These are phyloP conservation scores for Spathaspora passalidarum DNA, from an alignment of 805 yeast genomes.

Conservation along the genomic window DNA sequence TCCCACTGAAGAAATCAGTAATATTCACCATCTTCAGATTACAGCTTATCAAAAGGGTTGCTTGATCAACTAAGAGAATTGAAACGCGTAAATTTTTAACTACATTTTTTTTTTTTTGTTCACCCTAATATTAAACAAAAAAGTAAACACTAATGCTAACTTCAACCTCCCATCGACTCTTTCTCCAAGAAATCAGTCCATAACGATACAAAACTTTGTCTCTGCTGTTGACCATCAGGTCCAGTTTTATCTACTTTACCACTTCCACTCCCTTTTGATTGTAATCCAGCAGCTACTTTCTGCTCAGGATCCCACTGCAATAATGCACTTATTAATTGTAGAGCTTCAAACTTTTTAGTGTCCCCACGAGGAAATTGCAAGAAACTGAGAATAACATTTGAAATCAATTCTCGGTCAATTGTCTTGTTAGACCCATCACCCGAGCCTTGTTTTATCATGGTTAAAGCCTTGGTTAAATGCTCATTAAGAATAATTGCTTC, in stretches of 20 bases:
- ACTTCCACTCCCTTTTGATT: slow-evolving; percentile 31
- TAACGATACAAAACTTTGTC: slow-evolving; percentile 61
- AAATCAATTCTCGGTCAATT: slow-evolving; percentile 84
- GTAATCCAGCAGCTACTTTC: slow-evolving; percentile 71
- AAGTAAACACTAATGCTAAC: background rate
- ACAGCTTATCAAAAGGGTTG: background rate
- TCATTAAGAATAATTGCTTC: slow-evolving; percentile 93
- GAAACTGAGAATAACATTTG: slow-evolving; percentile 83
- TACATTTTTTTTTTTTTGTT: background rate
- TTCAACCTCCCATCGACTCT: slow-evolving; percentile 42
- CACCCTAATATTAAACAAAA: too few relatives aligned
- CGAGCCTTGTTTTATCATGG: slow-evolving; percentile 75
- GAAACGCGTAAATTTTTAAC: background rate
- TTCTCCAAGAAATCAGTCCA: slow-evolving; percentile 82
- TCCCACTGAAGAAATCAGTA: slow-evolving; percentile 6
- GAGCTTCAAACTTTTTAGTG: slow-evolving; percentile 89
- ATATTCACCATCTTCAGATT: slow-evolving; percentile 5
- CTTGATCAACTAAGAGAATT: background rate
- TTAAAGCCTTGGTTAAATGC: slow-evolving; percentile 89
- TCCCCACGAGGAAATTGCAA: slow-evolving; percentile 89
- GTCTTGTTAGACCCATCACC: slow-evolving; percentile 45
- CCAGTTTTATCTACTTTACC: slow-evolving; percentile 13
- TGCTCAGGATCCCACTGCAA: slow-evolving; percentile 87
- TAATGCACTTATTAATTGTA: slow-evolving; percentile 76
- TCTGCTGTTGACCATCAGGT: slow-evolving; percentile 14